Evolutionary conservation across 352 stramenopile species (phyloP), one percentile per base, ranked within the genome.

Genomic region (Detonula confervacea): DNA sequence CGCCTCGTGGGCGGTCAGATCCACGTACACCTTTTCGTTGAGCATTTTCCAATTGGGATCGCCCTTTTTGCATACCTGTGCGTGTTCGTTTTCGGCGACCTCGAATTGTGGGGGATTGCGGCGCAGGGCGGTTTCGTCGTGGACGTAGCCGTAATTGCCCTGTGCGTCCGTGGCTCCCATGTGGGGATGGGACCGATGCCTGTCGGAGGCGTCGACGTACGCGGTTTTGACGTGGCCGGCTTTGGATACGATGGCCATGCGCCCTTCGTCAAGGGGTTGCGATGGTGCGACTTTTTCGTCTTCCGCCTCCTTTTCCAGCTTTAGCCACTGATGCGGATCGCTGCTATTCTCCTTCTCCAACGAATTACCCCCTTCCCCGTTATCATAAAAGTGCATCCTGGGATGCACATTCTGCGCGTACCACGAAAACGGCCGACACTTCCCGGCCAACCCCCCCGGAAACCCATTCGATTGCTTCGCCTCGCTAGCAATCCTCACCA

Each of bases 41-140:
- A 92, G 57, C 88, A 92, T 94, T 46, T 70, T 63, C 22, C 83
- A 91, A 30, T 92, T 87, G 27, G 83, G 78, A 66, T 94, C 87
- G 51, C 74, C 69, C 57, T 76, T 87, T 20, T 61, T 73, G 56
- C 88, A 93, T 14, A 74, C 75, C 42, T 64, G 54, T 39, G 67
- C 35, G n/a, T 82, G 33, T 37, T 85, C 63, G 30, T 73, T 35
- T n/a, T n/a, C n/a, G 9, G 71, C 51, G 24, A 86, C 62, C 35
- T 71, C 57, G 27, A 84, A 84, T 30, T 29, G 35, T n/a, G 89
- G 84, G 37, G 87, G 89, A 73, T 90, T 88, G 12, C 73, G 82
- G 25, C 69, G 55, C 20, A 94, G 59, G 20, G 76, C 73, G 1
- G 73, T 90, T 44, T 91, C 87, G 75, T 94, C 85, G 63, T 90